phyloP scores from a whole-genome alignment of 177 flowering plant genomes.

The Tripterygium wilfordii region DNA sequence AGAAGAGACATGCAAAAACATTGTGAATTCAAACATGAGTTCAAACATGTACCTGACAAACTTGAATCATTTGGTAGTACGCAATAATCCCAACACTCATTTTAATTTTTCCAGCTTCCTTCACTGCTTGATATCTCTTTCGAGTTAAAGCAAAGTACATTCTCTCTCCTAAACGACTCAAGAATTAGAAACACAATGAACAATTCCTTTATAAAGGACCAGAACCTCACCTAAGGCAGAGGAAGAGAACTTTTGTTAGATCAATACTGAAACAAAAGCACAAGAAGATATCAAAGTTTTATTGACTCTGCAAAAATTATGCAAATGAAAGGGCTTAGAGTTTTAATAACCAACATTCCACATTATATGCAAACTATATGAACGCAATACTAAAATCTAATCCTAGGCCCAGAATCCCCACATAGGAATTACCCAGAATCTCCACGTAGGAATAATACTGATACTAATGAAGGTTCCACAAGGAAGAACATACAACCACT shows the following conservation, averaged over 20 bases:
- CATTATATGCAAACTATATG: too few species aligned
- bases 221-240: slow-evolving; percentile 21
- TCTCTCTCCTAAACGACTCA: slow-evolving; percentile 39
- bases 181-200: not conserved
- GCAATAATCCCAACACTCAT: slow-evolving; percentile 61
- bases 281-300: not conserved
- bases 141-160: slow-evolving; percentile 54
- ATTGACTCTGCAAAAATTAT: not conserved
- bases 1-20: not conserved
- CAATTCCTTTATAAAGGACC: slow-evolving; percentile 7
- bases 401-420: too few species aligned
- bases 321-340: too few species aligned
- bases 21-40: too few species aligned
- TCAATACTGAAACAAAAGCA: not conserved
- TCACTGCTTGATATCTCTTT: slow-evolving; percentile 45
- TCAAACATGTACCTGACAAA: slow-evolving; percentile 69
- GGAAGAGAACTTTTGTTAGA: not conserved
- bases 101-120: slow-evolving; percentile 46
- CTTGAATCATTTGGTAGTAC: slow-evolving; percentile 57
- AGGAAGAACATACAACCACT: too few species aligned
- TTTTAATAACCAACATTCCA: too few species aligned
- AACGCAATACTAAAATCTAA: too few species aligned
- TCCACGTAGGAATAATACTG: too few species aligned
- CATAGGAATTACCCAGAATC: too few species aligned
- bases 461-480: too few species aligned